Evolutionary conservation across 1,284 basidiomycete genomes (phyloP).

Genomic region (Ceratobasidium sp.): DNA sequence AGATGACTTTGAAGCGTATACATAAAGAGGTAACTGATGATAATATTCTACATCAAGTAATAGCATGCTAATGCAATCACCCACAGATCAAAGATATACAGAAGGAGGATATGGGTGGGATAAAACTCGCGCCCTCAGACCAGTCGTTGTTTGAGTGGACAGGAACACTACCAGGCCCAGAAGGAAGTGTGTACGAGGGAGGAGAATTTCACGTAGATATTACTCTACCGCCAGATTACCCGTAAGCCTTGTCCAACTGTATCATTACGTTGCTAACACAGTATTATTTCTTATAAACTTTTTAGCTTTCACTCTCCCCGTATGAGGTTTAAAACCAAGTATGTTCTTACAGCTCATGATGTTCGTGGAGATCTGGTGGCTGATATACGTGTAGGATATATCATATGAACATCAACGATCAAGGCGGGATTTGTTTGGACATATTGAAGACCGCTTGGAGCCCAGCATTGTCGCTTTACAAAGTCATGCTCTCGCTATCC

Average conservation of each 20-base stretch:
- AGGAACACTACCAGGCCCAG: conserved; percentile 83
- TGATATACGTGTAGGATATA: conserved; percentile 72
- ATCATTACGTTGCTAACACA: background rate
- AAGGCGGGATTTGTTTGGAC: conserved; percentile 58
- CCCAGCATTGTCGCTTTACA: conserved; percentile 89
- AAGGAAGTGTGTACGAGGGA: conserved; percentile 89
- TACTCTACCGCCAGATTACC: conserved; percentile 80
- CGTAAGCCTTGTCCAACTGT: conserved; percentile 66
- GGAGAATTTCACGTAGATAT: conserved; percentile 86
- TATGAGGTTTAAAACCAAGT: conserved; percentile 81
- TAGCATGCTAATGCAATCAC: background rate
- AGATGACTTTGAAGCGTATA: conserved; percentile 90
- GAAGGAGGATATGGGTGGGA: conserved; percentile 85
- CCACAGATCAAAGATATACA: conserved; percentile 76
- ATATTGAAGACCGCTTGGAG: conserved; percentile 81
- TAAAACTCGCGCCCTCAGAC: conserved; percentile 73
- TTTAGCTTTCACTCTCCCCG: conserved; percentile 85
- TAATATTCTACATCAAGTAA: background rate
- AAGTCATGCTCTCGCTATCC: conserved; percentile 89
- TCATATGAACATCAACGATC: conserved; percentile 91
- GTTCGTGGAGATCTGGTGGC: background rate
- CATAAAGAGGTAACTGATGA: conserved; percentile 72
- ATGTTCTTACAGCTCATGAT: conserved; percentile 51
- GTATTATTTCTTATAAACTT: conserved; percentile 22
- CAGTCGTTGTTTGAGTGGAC: conserved; percentile 74